Conservation (phyloP, 2,329 filamentous ascomycete species). For the Phoma sp. region DNA sequence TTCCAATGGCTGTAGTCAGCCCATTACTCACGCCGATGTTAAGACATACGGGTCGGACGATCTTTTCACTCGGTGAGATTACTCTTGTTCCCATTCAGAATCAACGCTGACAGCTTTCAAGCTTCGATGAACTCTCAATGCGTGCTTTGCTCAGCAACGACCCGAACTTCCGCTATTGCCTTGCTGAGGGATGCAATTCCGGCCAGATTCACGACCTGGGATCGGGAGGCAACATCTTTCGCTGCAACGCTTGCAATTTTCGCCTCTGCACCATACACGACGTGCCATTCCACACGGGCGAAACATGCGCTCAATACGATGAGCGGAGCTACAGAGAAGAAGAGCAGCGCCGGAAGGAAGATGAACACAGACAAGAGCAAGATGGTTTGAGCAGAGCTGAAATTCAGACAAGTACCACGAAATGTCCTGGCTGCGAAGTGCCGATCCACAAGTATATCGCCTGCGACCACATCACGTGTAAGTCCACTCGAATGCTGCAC, state of each 20-base stretch:
- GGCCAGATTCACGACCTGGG: conserved; percentile 8
- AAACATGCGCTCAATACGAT: conserved; percentile 3
- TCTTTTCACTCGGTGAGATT: neutral
- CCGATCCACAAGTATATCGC: neutral
- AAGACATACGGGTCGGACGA: neutral
- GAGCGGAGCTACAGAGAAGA: neutral
- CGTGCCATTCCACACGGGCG: conserved; percentile 12
- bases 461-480: conserved; percentile 13
- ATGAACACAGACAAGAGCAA: neutral
- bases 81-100: neutral
- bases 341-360: neutral
- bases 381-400: neutral
- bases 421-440: conserved; percentile 2
- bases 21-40: conserved; percentile 4
- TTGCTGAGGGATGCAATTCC: neutral
- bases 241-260: neutral
- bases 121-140: conserved; percentile 7
- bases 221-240: neutral
- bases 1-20: neutral
- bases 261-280: conserved; percentile 9
- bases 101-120: neutral
- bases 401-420: neutral
- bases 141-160: neutral
- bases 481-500: neutral
- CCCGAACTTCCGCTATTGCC: neutral